Evolutionary conservation across 371 early-diverging fungal genomes (phyloP), one percentile per base, ranked within the genome.

Genomic region (Mucor piriformis): DNA sequence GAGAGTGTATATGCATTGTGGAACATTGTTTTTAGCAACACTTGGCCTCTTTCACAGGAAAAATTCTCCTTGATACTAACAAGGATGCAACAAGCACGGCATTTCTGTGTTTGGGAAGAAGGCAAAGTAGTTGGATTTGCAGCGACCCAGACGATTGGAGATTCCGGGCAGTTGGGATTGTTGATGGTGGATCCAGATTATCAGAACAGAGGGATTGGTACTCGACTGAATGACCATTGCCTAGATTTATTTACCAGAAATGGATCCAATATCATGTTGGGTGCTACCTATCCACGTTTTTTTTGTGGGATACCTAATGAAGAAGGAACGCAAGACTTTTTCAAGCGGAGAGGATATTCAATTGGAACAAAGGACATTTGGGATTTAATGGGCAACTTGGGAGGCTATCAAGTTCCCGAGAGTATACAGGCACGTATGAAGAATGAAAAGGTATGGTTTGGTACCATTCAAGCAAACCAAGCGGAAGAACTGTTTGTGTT

Each of bases 221-320:
- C 64, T 5, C 18, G 12, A 6, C 54, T 81, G 7, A 69, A 77
- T 42, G 73, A 73, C 1, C 42, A 43, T 24, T 74, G 73, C 7
- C 32, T 77, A 33, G 61, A 63, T 6, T 18, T 57, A n/a, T 50
- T 81, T 32, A 54, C 63, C 27, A 48, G 59, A 6, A 46, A 57
- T 25, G 62, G 66, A 0, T 43, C 35, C 2, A 15, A 15, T 11
- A 47, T 68, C 7, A 59, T 55, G 32, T 54, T 81, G 2, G 81
- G 81, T 3, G 61, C 78, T 21, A 73, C 65, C 2, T 73, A 74
- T 57, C 81, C 81, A 16, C 76, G 81, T n/a, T 74, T 81, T 63
- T 81, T 77, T 47, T 70, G 68, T 50, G 81, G 81, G 32, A 53
- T 81, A 1, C 81, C 78, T 18, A 57, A 69, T 20, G 53, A 59